Evolutionary conservation across 768 basidiomycete genomes (phyloP).

Genomic region (Suillus paluster): DNA sequence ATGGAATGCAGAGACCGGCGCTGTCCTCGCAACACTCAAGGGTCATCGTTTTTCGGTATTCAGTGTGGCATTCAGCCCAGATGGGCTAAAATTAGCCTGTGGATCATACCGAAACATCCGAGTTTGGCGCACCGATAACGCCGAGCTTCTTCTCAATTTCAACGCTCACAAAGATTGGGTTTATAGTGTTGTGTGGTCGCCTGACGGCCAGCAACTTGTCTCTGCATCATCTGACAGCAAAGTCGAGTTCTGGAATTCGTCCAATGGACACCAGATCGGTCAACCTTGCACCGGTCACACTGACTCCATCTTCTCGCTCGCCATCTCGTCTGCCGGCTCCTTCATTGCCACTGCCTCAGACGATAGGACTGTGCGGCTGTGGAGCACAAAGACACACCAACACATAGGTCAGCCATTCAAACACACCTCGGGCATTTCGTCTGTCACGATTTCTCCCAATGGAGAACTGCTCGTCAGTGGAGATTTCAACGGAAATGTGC

Average conservation of each 20-base stretch:
- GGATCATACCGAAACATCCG: slow-evolving; percentile 22
- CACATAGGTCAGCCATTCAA: slow-evolving; percentile 22
- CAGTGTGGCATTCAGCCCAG: slow-evolving; percentile 25
- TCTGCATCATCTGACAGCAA: slow-evolving; percentile 35
- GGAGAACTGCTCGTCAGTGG: too few species aligned
- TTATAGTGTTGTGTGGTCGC: slow-evolving; percentile 33
- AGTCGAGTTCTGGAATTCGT: slow-evolving; percentile 34
- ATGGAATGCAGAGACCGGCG: not conserved
- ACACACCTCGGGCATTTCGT: slow-evolving; percentile 20
- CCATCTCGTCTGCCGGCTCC: slow-evolving; percentile 34
- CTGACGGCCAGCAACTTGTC: slow-evolving; percentile 30
- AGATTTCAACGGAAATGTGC: too few species aligned
- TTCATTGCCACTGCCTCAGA: slow-evolving; percentile 37
- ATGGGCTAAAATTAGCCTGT: slow-evolving; percentile 23
- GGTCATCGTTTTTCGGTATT: slow-evolving; percentile 21
- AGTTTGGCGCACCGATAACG: slow-evolving; percentile 21
- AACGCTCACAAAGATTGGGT: slow-evolving; percentile 35
- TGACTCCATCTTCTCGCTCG: slow-evolving; percentile 33
- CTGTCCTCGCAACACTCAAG: not conserved
- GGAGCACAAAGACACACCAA: slow-evolving; percentile 30
- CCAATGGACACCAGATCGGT: slow-evolving; percentile 34
- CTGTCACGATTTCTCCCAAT: too few species aligned
- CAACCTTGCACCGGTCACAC: slow-evolving; percentile 33
- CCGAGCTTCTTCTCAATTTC: slow-evolving; percentile 14
- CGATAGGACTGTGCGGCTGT: slow-evolving; percentile 32